A percentile compares a stretch with the other conserved stretches of the same genome.
These are phyloP conservation scores for Wallacemonas sp. DNA, from an alignment of 208 protist species.

Conservation along the genomic window DNA sequence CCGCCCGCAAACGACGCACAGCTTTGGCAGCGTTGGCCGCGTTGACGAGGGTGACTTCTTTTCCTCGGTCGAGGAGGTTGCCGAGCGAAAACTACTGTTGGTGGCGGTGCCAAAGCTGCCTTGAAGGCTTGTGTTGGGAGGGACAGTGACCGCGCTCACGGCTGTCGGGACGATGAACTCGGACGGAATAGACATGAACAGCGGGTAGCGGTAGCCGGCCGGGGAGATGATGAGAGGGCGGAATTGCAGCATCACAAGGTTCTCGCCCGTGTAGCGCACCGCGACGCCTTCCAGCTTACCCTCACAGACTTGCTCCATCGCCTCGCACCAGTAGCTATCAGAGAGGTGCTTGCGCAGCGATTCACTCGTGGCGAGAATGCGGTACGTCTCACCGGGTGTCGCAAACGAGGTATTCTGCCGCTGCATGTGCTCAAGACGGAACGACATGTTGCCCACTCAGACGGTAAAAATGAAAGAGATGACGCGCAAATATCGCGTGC, in stretches of 20 bases:
- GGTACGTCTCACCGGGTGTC: conserved; percentile 70
- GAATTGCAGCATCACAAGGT: conserved; percentile 87
- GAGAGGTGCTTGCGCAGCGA: conserved; percentile 75
- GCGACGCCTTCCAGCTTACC: conserved; percentile 79
- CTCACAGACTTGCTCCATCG: conserved; percentile 88
- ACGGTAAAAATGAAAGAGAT: too few species aligned
- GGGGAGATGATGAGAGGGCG: conserved; percentile 62
- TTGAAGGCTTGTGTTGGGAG: conserved; percentile 14
- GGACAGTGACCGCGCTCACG: conserved; percentile 19
- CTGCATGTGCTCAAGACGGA: conserved; percentile 20
- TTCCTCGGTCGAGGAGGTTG: conserved; percentile 1
- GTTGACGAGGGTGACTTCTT: conserved; percentile 5
- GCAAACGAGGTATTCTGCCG: conserved; percentile 53
- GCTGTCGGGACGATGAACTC: conserved; percentile 78
- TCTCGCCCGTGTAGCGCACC: conserved; percentile 87
- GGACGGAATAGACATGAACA: conserved; percentile 89
- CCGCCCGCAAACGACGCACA: conserved; percentile 87
- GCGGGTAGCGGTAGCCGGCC: conserved; percentile 80
- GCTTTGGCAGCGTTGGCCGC: conserved; percentile 23
- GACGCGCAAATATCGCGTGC: too few species aligned
- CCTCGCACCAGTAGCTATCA: conserved; percentile 90
- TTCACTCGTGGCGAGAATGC: conserved; percentile 66
- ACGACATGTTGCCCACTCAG: conserved; percentile 59
- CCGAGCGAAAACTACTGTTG: conserved; percentile 31
- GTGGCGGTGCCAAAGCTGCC: conserved; percentile 39